Percentiles rank a stretch among this genome's conserved stretches.
Conservation (phyloP, 2,329 filamentous ascomycete genomes). For the Ascochyta lentis region DNA sequence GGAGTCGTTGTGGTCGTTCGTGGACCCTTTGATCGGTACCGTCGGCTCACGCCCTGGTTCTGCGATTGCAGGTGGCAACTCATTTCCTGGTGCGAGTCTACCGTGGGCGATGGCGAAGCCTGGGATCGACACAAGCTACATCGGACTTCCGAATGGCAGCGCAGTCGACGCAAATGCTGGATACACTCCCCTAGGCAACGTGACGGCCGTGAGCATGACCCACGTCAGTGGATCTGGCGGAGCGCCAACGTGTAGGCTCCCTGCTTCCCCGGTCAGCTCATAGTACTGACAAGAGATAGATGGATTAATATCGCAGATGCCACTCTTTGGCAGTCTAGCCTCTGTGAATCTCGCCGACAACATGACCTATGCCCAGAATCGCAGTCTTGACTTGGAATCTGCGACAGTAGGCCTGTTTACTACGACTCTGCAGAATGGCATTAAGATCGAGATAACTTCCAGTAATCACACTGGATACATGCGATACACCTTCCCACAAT, state of each 20-base stretch:
- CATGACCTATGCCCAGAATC: slow-evolving; percentile 35
- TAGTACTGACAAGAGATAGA: slow-evolving; percentile 17
- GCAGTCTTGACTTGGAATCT: slow-evolving; percentile 22
- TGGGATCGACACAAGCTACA: slow-evolving; percentile 34
- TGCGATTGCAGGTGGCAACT: slow-evolving; percentile 32
- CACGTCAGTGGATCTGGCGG: slow-evolving; percentile 33
- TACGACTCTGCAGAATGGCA: slow-evolving; percentile 32
- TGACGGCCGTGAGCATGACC: slow-evolving; percentile 38
- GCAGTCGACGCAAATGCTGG: slow-evolving; percentile 35
- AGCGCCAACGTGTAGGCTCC: slow-evolving; percentile 20
- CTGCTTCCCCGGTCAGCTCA: background rate
- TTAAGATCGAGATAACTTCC: slow-evolving; percentile 33
- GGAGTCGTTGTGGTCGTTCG: slow-evolving; percentile 15
- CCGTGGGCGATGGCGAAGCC: slow-evolving; percentile 40
- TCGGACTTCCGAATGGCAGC: slow-evolving; percentile 19
- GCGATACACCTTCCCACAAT: slow-evolving; percentile 36
- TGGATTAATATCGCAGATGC: slow-evolving; percentile 39
- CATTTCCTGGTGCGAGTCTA: slow-evolving; percentile 33
- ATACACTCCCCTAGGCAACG: slow-evolving; percentile 39
- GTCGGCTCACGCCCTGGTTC: slow-evolving; percentile 46
- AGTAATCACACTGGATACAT: slow-evolving; percentile 30
- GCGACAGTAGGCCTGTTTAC: slow-evolving; percentile 35
- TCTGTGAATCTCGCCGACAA: slow-evolving; percentile 48
- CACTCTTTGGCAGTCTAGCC: slow-evolving; percentile 40
- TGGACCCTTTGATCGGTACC: slow-evolving; percentile 52